Conservation (phyloP, 768 basidiomycete genomes). For the Erythrobasidium yunnanense region DNA sequence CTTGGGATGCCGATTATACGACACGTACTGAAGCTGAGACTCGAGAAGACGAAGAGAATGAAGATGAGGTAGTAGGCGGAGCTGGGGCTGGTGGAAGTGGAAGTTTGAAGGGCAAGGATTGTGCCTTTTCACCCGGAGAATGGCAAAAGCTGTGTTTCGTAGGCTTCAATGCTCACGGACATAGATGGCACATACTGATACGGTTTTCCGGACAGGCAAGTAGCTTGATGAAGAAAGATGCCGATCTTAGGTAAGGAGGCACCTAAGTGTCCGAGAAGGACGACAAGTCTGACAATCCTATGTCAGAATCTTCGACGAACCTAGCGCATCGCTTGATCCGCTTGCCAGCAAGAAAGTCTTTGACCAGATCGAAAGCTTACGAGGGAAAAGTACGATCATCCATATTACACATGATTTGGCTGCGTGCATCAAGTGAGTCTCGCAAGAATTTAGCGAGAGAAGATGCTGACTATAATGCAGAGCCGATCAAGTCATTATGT, state of each 20-base stretch:
- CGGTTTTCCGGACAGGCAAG: no score
- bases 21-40: neutral
- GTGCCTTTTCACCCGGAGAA: constrained; percentile 22
- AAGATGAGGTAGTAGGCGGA: constrained; percentile 15
- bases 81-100: constrained; percentile 8
- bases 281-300: neutral
- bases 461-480: no score
- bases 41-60: constrained; percentile 12
- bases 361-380: constrained; percentile 17
- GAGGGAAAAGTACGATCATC: constrained; percentile 2
- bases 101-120: constrained; percentile 1
- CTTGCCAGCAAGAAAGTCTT: constrained; percentile 6
- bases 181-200: neutral
- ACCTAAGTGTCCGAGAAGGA: neutral
- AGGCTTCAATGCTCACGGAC: neutral
- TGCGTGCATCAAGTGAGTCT: neutral
- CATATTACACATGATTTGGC: constrained; percentile 17
- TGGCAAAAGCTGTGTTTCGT: constrained; percentile 11
- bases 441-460: no score
- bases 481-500: constrained; percentile 25
- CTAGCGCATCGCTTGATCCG: constrained; percentile 13
- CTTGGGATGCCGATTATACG: constrained; percentile 14
- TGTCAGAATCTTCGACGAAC: constrained; percentile 27
- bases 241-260: constrained; percentile 16
- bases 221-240: constrained; percentile 14